These are phyloP conservation scores for Dendryphion nanum DNA, from an alignment of 2,329 filamentous ascomycete species.

Conservation along the genomic window DNA sequence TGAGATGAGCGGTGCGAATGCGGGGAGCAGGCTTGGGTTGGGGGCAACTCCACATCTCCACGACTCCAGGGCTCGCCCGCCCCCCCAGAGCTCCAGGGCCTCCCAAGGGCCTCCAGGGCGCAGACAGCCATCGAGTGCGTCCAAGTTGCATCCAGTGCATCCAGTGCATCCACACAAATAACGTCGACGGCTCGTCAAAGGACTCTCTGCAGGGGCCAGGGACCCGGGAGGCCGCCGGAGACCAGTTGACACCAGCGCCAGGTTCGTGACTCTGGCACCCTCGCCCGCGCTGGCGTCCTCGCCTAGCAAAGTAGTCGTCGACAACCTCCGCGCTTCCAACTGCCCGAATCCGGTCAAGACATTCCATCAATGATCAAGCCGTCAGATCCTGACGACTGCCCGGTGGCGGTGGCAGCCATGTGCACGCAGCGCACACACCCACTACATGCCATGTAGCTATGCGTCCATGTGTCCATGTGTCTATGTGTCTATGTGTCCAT, in stretches of 20 bases:
- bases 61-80: no score
- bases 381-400: slow-evolving; percentile 3
- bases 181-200: slow-evolving; percentile 13
- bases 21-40: slow-evolving; percentile 29
- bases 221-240: slow-evolving; percentile 10
- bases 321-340: no score
- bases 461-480: no score
- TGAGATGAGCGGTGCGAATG: slow-evolving; percentile 34
- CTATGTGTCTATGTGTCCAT: no score
- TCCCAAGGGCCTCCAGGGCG: slow-evolving; percentile 29
- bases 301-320: slow-evolving; percentile 19
- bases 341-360: slow-evolving; percentile 21
- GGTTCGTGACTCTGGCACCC: slow-evolving; percentile 20
- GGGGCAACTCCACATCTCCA: slow-evolving; percentile 8
- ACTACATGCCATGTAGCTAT: background rate
- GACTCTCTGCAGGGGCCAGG: slow-evolving; percentile 21
- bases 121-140: background rate
- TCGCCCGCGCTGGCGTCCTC: slow-evolving; percentile 17
- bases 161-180: no score
- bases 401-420: slow-evolving; percentile 18
- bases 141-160: background rate
- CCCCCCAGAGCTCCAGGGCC: slow-evolving; percentile 5
- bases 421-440: slow-evolving; percentile 14
- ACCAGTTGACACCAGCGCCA: no score
- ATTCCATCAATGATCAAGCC: no score